phyloP scores from a whole-genome alignment of 2,329 filamentous ascomycete species.

The Colletotrichum sp. region DNA sequence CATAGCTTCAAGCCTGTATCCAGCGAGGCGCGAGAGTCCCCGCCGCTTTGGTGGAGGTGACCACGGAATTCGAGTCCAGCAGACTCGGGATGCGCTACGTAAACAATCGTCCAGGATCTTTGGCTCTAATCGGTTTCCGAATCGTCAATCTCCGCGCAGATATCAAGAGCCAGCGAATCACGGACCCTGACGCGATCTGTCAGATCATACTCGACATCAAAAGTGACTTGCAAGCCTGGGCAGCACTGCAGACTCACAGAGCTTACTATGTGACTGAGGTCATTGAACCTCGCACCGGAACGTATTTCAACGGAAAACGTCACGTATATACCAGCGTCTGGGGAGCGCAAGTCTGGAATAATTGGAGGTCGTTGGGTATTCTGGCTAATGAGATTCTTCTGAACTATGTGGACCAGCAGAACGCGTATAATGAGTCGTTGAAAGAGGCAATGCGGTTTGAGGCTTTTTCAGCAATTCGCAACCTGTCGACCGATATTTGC shows the following conservation, averaged over 20 bases:
- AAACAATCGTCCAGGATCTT: background rate
- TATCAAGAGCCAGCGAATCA: conserved; percentile 20
- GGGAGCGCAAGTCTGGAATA: conserved; percentile 26
- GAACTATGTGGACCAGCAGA: background rate
- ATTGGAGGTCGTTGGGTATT: conserved; percentile 24
- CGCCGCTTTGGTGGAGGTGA: background rate
- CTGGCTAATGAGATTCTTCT: conserved; percentile 21
- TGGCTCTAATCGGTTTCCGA: conserved; percentile 20
- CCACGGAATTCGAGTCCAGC: background rate
- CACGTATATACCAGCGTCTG: conserved; percentile 22
- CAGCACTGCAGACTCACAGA: background rate
- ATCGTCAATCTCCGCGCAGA: conserved; percentile 25
- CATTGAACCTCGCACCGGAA: background rate
- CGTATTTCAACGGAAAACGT: conserved; percentile 12
- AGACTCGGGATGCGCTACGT: background rate
- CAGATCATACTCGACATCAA: background rate
- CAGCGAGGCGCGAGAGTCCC: conserved; percentile 23
- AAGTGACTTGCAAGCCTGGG: background rate
- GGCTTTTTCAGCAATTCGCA: background rate
- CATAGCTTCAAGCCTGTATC: conserved; percentile 23
- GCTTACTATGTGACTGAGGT: background rate
- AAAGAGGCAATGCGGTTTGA: background rate
- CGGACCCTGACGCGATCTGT: conserved; percentile 14
- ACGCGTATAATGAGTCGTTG: background rate
- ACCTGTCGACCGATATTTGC: background rate